A percentile compares a stretch with the other conserved stretches of the same genome.
These are phyloP conservation scores for Gorgonomyces haynaldii DNA, from an alignment of 192 early-diverging fungal genomes.

Conservation along the genomic window DNA sequence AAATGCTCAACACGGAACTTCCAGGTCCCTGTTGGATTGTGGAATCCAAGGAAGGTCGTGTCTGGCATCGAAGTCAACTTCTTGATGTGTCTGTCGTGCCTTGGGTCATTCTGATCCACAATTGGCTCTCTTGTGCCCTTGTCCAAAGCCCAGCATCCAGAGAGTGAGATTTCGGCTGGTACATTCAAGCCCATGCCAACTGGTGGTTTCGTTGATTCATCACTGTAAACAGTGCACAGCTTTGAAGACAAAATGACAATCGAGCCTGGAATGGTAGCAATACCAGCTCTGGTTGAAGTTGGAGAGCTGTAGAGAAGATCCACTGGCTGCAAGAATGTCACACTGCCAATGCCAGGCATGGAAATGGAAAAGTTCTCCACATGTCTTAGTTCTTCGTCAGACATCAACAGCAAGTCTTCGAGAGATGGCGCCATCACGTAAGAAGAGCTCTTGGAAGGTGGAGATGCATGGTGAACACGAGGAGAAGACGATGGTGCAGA, in stretches of 20 bases:
- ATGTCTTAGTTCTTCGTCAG: slow-evolving; percentile 49
- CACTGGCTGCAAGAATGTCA: slow-evolving; percentile 69
- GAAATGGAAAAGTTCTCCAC: slow-evolving; percentile 71
- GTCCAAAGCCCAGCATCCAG: slow-evolving; percentile 76
- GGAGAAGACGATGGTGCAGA: not conserved
- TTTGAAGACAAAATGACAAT: slow-evolving; percentile 66
- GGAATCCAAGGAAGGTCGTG: slow-evolving; percentile 70
- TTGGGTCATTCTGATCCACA: slow-evolving; percentile 53
- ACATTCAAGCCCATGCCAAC: slow-evolving; percentile 83
- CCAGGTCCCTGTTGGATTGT: slow-evolving; percentile 67
- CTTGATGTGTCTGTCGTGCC: slow-evolving; percentile 53
- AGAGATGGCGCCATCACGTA: slow-evolving; percentile 74
- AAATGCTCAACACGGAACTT: slow-evolving; percentile 81
- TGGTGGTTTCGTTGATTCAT: slow-evolving; percentile 64
- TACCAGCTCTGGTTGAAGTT: slow-evolving; percentile 31
- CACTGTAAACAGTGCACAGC: slow-evolving; percentile 70
- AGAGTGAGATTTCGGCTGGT: slow-evolving; percentile 63
- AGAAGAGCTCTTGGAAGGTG: slow-evolving; percentile 1
- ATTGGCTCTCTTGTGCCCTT: slow-evolving; percentile 59
- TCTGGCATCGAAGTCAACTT: slow-evolving; percentile 59
- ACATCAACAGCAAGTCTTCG: slow-evolving; percentile 56
- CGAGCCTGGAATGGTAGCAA: slow-evolving; percentile 58
- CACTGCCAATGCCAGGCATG: slow-evolving; percentile 54
- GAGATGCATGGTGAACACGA: not conserved
- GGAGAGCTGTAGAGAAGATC: slow-evolving; percentile 56